Conservation (phyloP, 441 rosid species). For the Corymbia citriodora region DNA sequence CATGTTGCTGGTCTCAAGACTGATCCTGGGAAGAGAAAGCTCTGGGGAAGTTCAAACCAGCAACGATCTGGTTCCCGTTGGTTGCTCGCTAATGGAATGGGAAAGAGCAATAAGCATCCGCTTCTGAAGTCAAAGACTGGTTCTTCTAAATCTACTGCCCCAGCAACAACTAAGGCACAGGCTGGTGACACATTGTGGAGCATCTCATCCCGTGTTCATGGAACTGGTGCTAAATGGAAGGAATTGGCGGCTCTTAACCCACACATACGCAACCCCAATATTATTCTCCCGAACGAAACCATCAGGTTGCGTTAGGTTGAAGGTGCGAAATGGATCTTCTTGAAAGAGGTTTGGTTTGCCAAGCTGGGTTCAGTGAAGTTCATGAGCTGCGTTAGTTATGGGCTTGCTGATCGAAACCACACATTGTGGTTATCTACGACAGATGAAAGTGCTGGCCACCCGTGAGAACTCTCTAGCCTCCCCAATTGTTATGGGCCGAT, state of each 20-base stretch:
- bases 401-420: neutral
- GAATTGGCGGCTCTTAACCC: constrained; percentile 34
- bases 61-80: constrained; percentile 91
- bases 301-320: constrained; percentile 18
- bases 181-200: constrained; percentile 83
- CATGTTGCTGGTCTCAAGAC: constrained; percentile 80
- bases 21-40: constrained; percentile 59
- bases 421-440: neutral
- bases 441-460: neutral
- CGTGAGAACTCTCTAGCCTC: neutral
- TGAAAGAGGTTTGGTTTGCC: neutral
- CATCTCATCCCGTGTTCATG: constrained; percentile 53
- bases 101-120: constrained; percentile 63
- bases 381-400: neutral
- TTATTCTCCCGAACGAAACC: constrained; percentile 35
- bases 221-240: constrained; percentile 63
- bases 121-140: constrained; percentile 44
- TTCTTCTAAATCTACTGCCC: constrained; percentile 26
- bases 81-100: constrained; percentile 96
- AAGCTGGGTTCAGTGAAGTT: neutral
- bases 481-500: neutral
- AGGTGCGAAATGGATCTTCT: neutral
- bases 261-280: constrained; percentile 43
- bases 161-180: constrained; percentile 35
- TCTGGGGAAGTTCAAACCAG: constrained; percentile 65